Evolutionary conservation across 2,329 filamentous ascomycete species (phyloP).

Genomic region (Leptographium procerum): DNA sequence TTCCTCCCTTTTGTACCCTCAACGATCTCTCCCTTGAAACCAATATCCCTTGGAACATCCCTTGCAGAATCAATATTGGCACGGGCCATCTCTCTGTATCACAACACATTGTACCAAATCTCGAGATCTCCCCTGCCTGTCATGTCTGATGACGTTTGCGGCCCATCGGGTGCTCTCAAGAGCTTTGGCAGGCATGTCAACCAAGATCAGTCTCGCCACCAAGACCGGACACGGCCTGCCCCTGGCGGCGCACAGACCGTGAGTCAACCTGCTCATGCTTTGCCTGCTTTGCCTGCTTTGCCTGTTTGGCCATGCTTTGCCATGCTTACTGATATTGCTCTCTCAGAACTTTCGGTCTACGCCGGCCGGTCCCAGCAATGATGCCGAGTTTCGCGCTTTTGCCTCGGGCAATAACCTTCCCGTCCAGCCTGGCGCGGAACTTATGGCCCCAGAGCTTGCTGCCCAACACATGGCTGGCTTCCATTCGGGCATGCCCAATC

Average conservation of each 20-base stretch:
- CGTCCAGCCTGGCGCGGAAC: not conserved
- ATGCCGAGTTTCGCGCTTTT: slow-evolving; percentile 11
- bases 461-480: not conserved
- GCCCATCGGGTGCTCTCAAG: slow-evolving; percentile 59
- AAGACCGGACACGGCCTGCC: slow-evolving; percentile 45
- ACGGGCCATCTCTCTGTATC: not conserved
- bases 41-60: not conserved
- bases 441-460: not conserved
- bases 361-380: not conserved
- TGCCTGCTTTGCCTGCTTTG: no score
- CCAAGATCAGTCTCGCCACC: slow-evolving; percentile 58
- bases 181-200: slow-evolving; percentile 60
- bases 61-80: not conserved
- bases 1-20: not conserved
- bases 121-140: slow-evolving; percentile 5
- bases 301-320: no score
- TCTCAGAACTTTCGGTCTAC: slow-evolving; percentile 11
- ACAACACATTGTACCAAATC: not conserved
- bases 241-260: not conserved
- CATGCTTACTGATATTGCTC: not conserved
- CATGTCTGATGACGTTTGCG: slow-evolving; percentile 45
- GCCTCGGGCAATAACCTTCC: not conserved
- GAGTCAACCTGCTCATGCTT: slow-evolving; percentile 2
- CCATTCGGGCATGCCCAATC: not conserved
- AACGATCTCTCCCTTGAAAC: not conserved